Base-by-base conservation (phyloP, 2,329 filamentous ascomycete species). In the Rhynchosporium secalis region DNA sequence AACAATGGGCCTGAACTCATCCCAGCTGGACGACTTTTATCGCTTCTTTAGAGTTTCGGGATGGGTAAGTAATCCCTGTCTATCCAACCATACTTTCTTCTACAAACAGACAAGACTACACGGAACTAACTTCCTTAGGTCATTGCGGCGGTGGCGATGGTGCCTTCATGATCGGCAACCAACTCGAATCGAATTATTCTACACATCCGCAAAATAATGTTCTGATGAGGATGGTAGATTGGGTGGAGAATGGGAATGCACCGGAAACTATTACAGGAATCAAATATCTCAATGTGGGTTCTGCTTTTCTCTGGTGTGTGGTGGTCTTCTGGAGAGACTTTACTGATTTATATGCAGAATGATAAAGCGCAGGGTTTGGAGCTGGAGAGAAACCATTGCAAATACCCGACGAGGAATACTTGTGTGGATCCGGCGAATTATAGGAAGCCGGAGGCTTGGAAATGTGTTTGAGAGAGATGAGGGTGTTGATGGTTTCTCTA, bases 41-140 rank as follows among this genome's bases (percentile, higher is more conserved):
- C 78, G 82, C 59, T 79, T 77, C 71, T 84, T 84, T 74, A 76
- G 76, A 46, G 79, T 79, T 70, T 80, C 71, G 62, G 83, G 82
- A 80, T 81, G 73, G 74, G 45, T 64, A 38, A 52, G 49, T 55
- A 72, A 0, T 81, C 80, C 63, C 79, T 81, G 33, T 36, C 33
- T 28, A 29, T 33, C 29, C 6, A 8, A 7, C 69, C 77, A 81
- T 56, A 78, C 76, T 70, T 83, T 84, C 74, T 79, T 70, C 43
- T 8, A 26, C n/a, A n/a, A 8, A 7, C 20, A 20, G 5, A 10
- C 43, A 15, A 13, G 7, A 20, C 26, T 15, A 10, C 1, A 9
- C 43, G 43, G 7, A 28, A n/a, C 13, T n/a, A 3, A 46, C 10
- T 38, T 15, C 26, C 49, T 80, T 80, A 74, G 75, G 71, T 2